Evolutionary conservation across 345 rosid species (phyloP).

Genomic region (Arabidopsis arenosa): DNA sequence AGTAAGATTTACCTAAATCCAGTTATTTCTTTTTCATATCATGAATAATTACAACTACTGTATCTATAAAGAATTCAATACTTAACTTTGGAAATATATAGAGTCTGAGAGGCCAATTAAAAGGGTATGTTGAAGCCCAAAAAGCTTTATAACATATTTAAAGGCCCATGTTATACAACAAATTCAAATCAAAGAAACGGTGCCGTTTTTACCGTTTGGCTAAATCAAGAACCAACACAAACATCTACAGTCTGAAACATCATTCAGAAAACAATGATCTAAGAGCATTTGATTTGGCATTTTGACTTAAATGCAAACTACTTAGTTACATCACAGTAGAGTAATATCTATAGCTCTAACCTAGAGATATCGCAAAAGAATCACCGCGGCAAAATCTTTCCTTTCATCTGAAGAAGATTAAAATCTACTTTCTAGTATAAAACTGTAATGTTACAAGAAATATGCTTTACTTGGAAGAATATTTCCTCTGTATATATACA

Average conservation of each 20-base stretch:
- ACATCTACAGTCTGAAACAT: neutral
- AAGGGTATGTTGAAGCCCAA: neutral
- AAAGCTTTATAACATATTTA: neutral
- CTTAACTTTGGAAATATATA: neutral
- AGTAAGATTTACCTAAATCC: neutral
- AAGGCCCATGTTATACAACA: neutral
- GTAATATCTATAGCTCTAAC: neutral
- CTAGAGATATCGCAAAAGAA: neutral
- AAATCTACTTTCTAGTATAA: slow-evolving; percentile 6
- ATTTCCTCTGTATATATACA: neutral
- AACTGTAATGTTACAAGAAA: slow-evolving; percentile 22
- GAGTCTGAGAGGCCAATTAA: neutral
- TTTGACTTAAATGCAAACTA: neutral
- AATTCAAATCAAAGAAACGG: neutral
- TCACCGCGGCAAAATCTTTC: neutral
- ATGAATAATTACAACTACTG: neutral
- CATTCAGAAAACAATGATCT: neutral
- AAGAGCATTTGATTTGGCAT: no score
- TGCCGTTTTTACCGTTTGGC: neutral
- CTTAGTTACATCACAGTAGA: neutral
- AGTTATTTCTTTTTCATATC: neutral
- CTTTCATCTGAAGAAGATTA: neutral
- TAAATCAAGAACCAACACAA: neutral
- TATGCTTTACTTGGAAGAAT: slow-evolving; percentile 14
- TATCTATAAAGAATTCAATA: neutral